Percentiles rank a stretch among this genome's conserved stretches.
These are phyloP conservation scores for Echria macrotheca DNA, from an alignment of 495 filamentous ascomycete species.

Conservation along the genomic window DNA sequence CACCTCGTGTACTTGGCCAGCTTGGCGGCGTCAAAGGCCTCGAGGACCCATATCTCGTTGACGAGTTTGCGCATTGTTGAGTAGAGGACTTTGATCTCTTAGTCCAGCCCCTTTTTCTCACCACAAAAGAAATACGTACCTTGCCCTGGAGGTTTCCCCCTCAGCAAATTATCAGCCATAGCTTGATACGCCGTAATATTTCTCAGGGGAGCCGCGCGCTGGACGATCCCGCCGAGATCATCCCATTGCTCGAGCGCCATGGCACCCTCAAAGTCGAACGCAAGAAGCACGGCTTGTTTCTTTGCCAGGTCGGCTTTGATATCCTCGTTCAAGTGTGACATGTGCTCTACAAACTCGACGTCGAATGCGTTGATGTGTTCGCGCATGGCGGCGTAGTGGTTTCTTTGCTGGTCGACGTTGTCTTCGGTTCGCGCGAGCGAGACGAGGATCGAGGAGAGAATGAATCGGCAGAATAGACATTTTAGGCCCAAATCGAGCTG, in stretches of 20 bases:
- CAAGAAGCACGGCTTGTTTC: conserved; percentile 59
- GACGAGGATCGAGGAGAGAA: conserved; percentile 54
- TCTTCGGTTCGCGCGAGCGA: conserved; percentile 62
- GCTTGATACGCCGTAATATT: conserved; percentile 38
- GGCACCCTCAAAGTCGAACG: conserved; percentile 73
- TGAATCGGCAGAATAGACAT: conserved; percentile 62
- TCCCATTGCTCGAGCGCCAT: conserved; percentile 63
- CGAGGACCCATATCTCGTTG: conserved; percentile 54
- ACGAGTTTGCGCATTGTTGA: conserved; percentile 54
- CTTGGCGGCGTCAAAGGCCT: conserved; percentile 45
- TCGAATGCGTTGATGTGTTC: conserved; percentile 54
- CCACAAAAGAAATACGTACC: conserved; percentile 19
- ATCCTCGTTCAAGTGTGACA: conserved; percentile 37
- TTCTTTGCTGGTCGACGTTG: conserved; percentile 50
- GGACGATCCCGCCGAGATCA: conserved; percentile 54
- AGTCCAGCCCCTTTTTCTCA: neutral
- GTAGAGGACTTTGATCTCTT: conserved; percentile 33
- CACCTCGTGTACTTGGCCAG: conserved; percentile 69
- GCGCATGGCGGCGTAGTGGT: conserved; percentile 55
- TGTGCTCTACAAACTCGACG: conserved; percentile 30
- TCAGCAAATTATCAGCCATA: conserved; percentile 58
- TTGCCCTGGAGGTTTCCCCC: conserved; percentile 47
- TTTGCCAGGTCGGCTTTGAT: conserved; percentile 47
- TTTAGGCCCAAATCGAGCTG: conserved; percentile 51
- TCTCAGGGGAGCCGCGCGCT: conserved; percentile 40